phyloP scores from a whole-genome alignment of 306 rosid species.

The Inga oerstediana region DNA sequence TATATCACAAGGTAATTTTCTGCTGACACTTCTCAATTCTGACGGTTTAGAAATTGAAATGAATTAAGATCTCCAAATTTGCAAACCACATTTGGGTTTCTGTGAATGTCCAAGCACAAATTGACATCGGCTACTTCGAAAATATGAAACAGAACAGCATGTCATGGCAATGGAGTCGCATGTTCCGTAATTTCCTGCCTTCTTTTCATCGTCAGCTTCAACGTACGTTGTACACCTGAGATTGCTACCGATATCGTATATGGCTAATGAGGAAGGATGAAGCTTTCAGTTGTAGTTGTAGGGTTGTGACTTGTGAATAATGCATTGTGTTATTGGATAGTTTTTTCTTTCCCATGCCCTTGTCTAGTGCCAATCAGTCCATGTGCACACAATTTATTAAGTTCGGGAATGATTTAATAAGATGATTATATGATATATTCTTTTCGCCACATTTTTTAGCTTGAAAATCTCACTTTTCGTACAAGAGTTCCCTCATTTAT shows the following conservation, averaged over 20 bases:
- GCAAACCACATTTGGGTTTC: background rate
- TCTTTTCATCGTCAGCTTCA: conserved; percentile 12
- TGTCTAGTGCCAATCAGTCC: conserved; percentile 20
- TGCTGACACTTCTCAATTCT: background rate
- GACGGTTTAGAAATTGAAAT: background rate
- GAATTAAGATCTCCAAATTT: background rate
- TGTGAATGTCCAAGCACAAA: conserved; percentile 6
- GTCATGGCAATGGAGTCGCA: conserved; percentile 24
- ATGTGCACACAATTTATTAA: conserved; percentile 1
- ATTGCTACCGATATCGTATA: background rate
- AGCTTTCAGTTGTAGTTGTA: conserved; percentile 20
- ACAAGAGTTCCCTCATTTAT: background rate
- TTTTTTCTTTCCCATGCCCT: background rate
- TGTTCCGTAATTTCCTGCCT: conserved; percentile 18
- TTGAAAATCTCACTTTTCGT: background rate
- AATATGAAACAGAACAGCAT: background rate
- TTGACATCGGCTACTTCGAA: background rate
- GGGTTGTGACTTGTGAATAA: conserved; percentile 16
- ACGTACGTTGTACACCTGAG: conserved; percentile 15
- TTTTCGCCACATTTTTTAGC: background rate
- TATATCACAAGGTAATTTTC: conserved; percentile 22
- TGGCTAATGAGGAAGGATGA: conserved; percentile 14
- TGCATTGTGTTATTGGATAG: conserved; percentile 31
- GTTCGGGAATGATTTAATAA: background rate
- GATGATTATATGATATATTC: conserved; percentile 2